phyloP scores from a whole-genome alignment of 2,329 filamentous ascomycete genomes.

The Xylariaceae sp. region DNA sequence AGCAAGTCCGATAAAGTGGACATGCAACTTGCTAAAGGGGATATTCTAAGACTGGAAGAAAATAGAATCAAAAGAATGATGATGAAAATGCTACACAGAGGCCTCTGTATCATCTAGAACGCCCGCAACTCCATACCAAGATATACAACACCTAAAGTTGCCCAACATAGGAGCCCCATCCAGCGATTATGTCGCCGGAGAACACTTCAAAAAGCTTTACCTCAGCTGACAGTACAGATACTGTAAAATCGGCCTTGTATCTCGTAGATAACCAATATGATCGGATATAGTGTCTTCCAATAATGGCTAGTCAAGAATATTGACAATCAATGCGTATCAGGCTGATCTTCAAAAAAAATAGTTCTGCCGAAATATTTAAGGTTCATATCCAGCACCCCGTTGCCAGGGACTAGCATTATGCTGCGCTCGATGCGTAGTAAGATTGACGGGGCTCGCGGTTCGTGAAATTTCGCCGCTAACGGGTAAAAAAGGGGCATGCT shows the following conservation, averaged over 20 bases:
- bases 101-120: background rate
- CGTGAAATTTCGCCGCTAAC: conserved; percentile 25
- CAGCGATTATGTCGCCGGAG: background rate
- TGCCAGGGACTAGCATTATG: conserved; percentile 56
- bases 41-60: background rate
- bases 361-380: background rate
- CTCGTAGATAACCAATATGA: conserved; percentile 2
- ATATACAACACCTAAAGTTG: conserved; percentile 1
- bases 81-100: conserved; percentile 8
- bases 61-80: conserved; percentile 11
- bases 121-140: conserved; percentile 16
- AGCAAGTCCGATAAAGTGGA: background rate
- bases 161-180: conserved; percentile 1
- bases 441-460: conserved; percentile 41
- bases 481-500: conserved; percentile 47
- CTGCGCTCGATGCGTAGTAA: conserved; percentile 44
- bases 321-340: background rate
- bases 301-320: conserved; percentile 9
- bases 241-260: background rate
- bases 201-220: background rate
- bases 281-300: background rate
- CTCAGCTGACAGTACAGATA: background rate
- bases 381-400: conserved; percentile 60
- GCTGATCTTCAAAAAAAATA: background rate
- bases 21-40: background rate